These are phyloP conservation scores for Phytophthora aleatoria DNA, from an alignment of 352 stramenopile genomes.

Conservation along the genomic window DNA sequence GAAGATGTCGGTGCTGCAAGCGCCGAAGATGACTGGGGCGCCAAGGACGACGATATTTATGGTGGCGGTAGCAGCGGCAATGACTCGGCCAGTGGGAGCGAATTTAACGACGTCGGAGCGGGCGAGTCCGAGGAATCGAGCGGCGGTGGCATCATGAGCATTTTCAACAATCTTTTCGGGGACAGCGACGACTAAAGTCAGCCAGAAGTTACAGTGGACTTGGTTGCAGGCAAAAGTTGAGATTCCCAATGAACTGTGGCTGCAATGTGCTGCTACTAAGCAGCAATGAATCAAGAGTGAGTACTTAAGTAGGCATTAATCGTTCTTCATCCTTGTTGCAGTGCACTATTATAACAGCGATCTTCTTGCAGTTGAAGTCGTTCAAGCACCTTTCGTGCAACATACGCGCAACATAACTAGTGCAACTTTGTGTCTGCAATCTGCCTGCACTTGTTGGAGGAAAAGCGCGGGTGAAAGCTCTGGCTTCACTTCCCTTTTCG, in stretches of 20 bases:
- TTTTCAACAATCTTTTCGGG: slow-evolving; percentile 67
- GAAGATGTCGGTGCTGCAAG: slow-evolving; percentile 14
- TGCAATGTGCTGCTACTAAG: not conserved
- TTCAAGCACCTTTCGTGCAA: slow-evolving; percentile 8
- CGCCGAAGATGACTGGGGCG: slow-evolving; percentile 34
- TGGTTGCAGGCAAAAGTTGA: not conserved
- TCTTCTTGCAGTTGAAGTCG: slow-evolving; percentile 8
- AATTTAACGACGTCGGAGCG: slow-evolving; percentile 22
- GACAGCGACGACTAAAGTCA: slow-evolving; percentile 29
- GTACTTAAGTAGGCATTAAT: not conserved
- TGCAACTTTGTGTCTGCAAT: slow-evolving; percentile 23
- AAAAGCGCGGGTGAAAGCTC: slow-evolving; percentile 3
- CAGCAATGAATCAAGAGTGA: not conserved
- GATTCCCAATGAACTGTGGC: not conserved
- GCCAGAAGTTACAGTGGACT: not conserved
- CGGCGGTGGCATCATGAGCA: slow-evolving; percentile 52
- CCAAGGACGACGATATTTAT: slow-evolving; percentile 61
- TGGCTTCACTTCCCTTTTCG: slow-evolving; percentile 2
- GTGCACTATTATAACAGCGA: not conserved
- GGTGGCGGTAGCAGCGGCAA: slow-evolving; percentile 19
- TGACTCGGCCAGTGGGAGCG: slow-evolving; percentile 10
- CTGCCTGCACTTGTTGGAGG: not conserved
- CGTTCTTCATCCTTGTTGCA: not conserved
- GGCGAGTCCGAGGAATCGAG: slow-evolving; percentile 33
- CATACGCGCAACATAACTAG: slow-evolving; percentile 9